Evolutionary conservation across 208 protist species (phyloP).

Genomic region (Leishmania lainsoni): DNA sequence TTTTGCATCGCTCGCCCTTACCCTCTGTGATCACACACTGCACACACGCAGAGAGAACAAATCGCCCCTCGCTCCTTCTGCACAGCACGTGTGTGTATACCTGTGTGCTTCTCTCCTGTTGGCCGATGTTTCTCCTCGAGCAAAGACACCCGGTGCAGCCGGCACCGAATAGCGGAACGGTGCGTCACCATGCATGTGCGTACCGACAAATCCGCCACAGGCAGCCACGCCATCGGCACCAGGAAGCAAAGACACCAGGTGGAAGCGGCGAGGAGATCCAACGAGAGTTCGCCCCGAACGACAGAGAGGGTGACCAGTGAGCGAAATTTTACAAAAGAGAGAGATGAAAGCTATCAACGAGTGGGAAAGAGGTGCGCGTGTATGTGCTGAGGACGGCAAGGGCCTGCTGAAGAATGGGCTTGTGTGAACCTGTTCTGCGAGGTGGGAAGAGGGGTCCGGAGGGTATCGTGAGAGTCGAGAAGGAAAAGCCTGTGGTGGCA

Average conservation of each 20-base stretch:
- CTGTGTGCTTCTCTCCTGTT: background rate
- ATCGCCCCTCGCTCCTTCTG: background rate
- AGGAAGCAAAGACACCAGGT: background rate
- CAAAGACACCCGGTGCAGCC: background rate
- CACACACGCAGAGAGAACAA: too few relatives aligned
- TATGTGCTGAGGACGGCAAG: background rate
- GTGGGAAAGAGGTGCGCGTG: too few relatives aligned
- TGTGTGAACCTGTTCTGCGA: background rate
- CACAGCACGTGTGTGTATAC: background rate
- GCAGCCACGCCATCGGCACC: background rate
- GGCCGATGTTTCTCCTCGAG: background rate
- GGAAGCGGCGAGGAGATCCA: background rate
- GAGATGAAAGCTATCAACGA: background rate
- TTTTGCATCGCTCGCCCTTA: too few relatives aligned
- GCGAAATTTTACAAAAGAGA: too few relatives aligned
- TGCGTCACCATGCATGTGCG: background rate
- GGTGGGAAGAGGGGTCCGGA: background rate
- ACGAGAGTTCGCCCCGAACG: background rate
- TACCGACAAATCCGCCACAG: background rate
- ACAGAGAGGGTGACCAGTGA: too few relatives aligned
- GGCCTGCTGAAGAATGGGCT: background rate
- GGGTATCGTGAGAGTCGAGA: background rate
- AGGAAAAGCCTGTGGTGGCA: background rate
- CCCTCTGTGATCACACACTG: too few relatives aligned
- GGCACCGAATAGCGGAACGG: background rate